These are phyloP conservation scores for Crithidia expoeki DNA, from an alignment of 208 protist genomes.

Conservation along the genomic window DNA sequence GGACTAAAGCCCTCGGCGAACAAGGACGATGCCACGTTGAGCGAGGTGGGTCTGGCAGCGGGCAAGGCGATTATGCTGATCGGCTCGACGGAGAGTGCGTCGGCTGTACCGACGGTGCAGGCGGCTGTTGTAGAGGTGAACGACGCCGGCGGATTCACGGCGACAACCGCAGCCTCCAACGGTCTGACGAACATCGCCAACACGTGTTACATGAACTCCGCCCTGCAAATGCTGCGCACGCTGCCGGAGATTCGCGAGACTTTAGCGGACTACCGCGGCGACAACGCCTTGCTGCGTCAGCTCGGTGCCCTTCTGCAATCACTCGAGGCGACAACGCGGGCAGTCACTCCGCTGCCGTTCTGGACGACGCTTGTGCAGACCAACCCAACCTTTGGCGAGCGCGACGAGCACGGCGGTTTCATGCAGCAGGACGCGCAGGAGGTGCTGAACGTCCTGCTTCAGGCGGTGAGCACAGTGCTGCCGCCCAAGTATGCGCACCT, in stretches of 20 bases:
- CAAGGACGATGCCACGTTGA: constrained; percentile 41
- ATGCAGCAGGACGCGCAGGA: constrained; percentile 92
- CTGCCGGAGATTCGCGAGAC: constrained; percentile 70
- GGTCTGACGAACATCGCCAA: constrained; percentile 85
- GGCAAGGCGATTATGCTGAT: constrained; percentile 85
- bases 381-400: constrained; percentile 70
- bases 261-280: constrained; percentile 34
- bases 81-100: constrained; percentile 56
- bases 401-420: constrained; percentile 57
- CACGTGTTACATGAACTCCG: constrained; percentile 92
- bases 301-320: constrained; percentile 47
- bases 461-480: constrained; percentile 37
- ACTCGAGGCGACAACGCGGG: constrained; percentile 44
- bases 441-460: constrained; percentile 62
- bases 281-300: constrained; percentile 42
- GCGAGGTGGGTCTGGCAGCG: constrained; percentile 41
- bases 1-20: constrained; percentile 47
- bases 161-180: constrained; percentile 28
- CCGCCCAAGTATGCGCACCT: constrained; percentile 47
- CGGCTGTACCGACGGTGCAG: constrained; percentile 29
- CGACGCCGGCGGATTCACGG: constrained; percentile 25
- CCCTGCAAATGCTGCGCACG: constrained; percentile 81
- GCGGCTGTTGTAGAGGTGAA: constrained; percentile 18
- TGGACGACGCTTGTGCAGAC: constrained; percentile 51
- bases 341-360: constrained; percentile 52